These are phyloP conservation scores for Secale cereale DNA, from an alignment of 176 grass and related monocot genomes.

Conservation along the genomic window DNA sequence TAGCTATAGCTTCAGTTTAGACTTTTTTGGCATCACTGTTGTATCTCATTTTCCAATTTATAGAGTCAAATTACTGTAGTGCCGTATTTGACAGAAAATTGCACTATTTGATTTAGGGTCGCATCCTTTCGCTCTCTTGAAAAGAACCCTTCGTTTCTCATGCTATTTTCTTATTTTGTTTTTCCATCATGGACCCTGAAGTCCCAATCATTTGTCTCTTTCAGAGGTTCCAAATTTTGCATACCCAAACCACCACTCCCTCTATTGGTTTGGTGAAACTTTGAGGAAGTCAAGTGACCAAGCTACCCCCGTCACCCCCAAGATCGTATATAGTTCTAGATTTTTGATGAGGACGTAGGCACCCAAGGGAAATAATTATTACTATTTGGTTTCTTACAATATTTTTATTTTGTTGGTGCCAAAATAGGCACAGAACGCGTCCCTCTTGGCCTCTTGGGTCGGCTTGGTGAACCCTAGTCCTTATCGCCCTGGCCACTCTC, in stretches of 20 bases:
- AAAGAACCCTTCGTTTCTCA: neutral
- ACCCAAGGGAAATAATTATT: neutral
- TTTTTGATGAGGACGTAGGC: neutral
- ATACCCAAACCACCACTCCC: neutral
- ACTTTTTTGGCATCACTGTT: neutral
- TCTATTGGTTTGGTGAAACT: neutral
- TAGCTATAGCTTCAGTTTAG: neutral
- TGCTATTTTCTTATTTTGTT: neutral
- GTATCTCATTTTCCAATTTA: neutral
- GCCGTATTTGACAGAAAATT: neutral
- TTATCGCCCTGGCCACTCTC: too few species aligned
- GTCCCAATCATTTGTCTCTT: constrained; percentile 2
- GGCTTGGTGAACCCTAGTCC: too few species aligned
- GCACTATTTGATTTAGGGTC: too few species aligned
- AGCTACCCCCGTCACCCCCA: too few species aligned
- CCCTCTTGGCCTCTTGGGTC: too few species aligned
- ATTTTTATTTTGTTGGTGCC: neutral
- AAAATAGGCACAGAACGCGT: too few species aligned
- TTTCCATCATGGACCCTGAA: neutral
- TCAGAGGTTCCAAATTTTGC: neutral
- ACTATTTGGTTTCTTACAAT: neutral
- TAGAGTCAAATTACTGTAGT: neutral
- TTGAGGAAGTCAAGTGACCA: too few species aligned
- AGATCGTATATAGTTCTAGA: neutral
- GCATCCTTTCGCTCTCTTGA: too few species aligned